phyloP scores from a whole-genome alignment of 139 green algal species.

The Limnomonas spitsbergensis region DNA sequence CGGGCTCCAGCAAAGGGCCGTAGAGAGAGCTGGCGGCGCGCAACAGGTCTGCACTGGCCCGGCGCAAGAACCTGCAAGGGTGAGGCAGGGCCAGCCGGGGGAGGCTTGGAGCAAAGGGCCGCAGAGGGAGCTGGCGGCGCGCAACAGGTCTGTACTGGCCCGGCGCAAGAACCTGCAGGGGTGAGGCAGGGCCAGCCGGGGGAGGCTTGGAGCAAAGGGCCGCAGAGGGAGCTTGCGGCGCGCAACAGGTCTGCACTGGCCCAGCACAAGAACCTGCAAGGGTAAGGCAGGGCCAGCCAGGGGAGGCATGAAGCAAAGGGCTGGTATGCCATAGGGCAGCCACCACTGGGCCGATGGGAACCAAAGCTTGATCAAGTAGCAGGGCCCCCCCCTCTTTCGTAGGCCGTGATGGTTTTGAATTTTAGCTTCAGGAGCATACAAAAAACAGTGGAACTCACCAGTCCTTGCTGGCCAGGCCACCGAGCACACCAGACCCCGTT shows the following conservation, averaged over 20 bases:
- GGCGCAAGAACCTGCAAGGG: conserved; percentile 19
- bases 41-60: conserved; percentile 40
- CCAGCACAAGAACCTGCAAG: conserved; percentile 21
- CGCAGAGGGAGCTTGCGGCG: conserved; percentile 31
- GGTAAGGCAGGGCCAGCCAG: conserved; percentile 23
- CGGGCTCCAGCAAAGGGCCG: conserved; percentile 37
- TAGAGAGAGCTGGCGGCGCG: conserved; percentile 29
- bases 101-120: conserved; percentile 37
- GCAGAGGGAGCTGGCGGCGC: conserved; percentile 29
- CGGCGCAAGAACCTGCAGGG: conserved; percentile 19
- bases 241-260: conserved; percentile 39
- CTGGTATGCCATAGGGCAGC: no score
- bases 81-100: conserved; percentile 26
- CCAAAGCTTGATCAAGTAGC: not conserved
- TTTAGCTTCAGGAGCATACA: not conserved
- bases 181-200: conserved; percentile 26
- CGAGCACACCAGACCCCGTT: not conserved
- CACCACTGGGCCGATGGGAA: not conserved
- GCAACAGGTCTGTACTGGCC: conserved; percentile 39
- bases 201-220: conserved; percentile 34
- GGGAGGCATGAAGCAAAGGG: conserved; percentile 32
- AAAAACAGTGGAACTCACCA: not conserved
- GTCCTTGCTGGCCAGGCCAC: not conserved
- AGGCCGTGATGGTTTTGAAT: not conserved
- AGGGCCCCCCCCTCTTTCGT: not conserved